Percentiles rank a stretch among this genome's conserved stretches.
Evolutionary conservation across 179 eudicot genomes (phyloP).

Genomic region (Carnegiea gigantea): DNA sequence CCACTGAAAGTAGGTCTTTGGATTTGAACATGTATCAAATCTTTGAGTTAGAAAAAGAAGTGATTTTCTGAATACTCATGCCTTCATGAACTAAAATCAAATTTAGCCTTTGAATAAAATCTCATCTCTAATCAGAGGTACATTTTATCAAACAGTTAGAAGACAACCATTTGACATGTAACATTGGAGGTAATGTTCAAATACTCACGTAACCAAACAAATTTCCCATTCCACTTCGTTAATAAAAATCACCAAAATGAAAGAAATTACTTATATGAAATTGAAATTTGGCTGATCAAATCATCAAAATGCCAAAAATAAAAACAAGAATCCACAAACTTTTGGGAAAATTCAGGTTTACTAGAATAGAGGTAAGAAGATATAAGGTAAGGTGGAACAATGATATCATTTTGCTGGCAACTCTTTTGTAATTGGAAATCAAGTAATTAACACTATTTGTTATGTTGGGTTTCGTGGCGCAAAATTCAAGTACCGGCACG

Average conservation of each 20-base stretch:
- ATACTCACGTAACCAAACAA: neutral
- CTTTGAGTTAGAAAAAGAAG: too few relatives aligned
- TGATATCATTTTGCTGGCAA: too few relatives aligned
- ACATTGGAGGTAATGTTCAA: neutral
- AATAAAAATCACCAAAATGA: neutral
- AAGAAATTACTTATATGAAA: constrained; percentile 2
- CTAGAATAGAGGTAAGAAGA: constrained; percentile 8
- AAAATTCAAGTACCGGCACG: too few relatives aligned
- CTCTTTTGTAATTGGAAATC: too few relatives aligned
- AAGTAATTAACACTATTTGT: too few relatives aligned
- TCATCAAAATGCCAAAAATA: neutral
- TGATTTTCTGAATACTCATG: neutral
- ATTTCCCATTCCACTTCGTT: neutral
- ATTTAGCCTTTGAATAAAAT: neutral
- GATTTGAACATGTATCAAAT: too few relatives aligned
- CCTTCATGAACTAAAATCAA: neutral
- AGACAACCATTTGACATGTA: constrained; percentile 9
- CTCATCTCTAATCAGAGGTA: neutral
- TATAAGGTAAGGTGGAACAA: constrained; percentile 9
- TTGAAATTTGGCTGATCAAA: neutral
- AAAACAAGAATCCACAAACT: too few relatives aligned
- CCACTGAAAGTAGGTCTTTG: too few relatives aligned
- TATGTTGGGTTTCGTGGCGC: too few relatives aligned
- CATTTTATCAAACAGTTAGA: constrained; percentile 16
- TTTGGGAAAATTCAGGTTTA: neutral